Evolutionary conservation across 2,329 filamentous ascomycete genomes (phyloP).

Genomic region (Paramyrothecium roridum): DNA sequence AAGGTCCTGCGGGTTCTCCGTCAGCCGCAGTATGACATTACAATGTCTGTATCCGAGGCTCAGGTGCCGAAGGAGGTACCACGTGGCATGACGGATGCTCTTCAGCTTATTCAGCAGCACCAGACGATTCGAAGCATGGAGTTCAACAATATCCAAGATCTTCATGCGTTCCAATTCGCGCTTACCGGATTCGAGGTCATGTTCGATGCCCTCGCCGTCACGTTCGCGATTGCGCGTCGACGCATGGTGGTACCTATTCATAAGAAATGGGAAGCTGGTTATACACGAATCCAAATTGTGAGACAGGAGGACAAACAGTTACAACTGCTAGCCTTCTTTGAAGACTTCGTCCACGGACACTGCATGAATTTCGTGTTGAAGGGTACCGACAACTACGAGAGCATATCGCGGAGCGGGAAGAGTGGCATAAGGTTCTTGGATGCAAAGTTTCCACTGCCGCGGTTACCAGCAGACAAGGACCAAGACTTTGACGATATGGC

Average conservation of each 20-base stretch:
- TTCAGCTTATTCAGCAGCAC: constrained; percentile 54
- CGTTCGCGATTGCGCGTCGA: constrained; percentile 77
- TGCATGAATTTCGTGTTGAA: constrained; percentile 89
- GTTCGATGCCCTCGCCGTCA: constrained; percentile 68
- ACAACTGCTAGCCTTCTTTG: constrained; percentile 83
- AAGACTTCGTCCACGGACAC: constrained; percentile 80
- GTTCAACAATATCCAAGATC: constrained; percentile 62
- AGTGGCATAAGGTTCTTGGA: constrained; percentile 77
- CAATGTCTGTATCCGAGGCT: constrained; percentile 69
- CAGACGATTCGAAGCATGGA: constrained; percentile 70
- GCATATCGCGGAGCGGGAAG: constrained; percentile 60
- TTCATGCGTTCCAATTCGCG: constrained; percentile 76
- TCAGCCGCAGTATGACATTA: constrained; percentile 73
- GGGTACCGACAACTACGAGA: constrained; percentile 79
- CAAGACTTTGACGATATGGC: constrained; percentile 57
- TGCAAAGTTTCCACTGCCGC: constrained; percentile 84
- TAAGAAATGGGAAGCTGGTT: constrained; percentile 89
- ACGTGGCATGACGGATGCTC: constrained; percentile 59
- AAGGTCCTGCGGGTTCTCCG: constrained; percentile 66
- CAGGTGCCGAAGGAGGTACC: constrained; percentile 60
- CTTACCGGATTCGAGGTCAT: constrained; percentile 77
- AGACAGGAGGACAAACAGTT: constrained; percentile 66
- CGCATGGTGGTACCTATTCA: constrained; percentile 90
- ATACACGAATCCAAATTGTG: constrained; percentile 77
- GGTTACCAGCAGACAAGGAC: constrained; percentile 48